phyloP scores from a whole-genome alignment of 1,284 basidiomycete genomes.

The Cutaneotrichosporon cavernicola region DNA sequence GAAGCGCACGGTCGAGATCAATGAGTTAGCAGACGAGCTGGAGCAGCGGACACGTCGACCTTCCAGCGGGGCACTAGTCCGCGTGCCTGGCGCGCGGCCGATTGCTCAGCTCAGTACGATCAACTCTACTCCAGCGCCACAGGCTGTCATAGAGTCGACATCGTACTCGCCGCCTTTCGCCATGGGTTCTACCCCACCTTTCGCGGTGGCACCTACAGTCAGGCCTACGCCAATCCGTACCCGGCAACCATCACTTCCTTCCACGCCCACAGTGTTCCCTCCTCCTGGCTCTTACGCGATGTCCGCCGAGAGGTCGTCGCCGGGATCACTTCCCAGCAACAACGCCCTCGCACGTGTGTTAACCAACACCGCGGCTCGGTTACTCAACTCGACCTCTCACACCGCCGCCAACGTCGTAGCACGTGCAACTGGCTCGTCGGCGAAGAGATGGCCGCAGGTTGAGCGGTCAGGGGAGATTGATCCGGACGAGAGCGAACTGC shows the following conservation, averaged over 20 bases:
- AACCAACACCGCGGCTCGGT: slow-evolving; percentile 82
- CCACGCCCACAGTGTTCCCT: slow-evolving; percentile 41
- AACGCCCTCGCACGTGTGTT: slow-evolving; percentile 82
- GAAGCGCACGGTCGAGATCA: slow-evolving; percentile 60
- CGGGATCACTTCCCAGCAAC: slow-evolving; percentile 38
- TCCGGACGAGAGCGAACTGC: slow-evolving; percentile 74
- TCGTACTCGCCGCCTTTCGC: slow-evolving; percentile 55
- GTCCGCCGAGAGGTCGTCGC: slow-evolving; percentile 34
- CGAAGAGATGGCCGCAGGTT: slow-evolving; percentile 38
- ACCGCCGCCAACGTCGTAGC: slow-evolving; percentile 45
- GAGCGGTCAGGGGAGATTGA: slow-evolving; percentile 55
- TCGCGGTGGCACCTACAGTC: slow-evolving; percentile 39
- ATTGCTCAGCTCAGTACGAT: slow-evolving; percentile 33
- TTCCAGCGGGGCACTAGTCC: slow-evolving; percentile 29
- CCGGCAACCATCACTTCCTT: slow-evolving; percentile 40
- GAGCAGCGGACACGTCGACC: slow-evolving; percentile 11
- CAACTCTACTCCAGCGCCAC: slow-evolving; percentile 16
- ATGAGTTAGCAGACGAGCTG: slow-evolving; percentile 56
- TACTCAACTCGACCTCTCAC: slow-evolving; percentile 67
- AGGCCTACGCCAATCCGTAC: slow-evolving; percentile 24
- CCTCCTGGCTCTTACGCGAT: slow-evolving; percentile 29
- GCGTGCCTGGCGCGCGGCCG: slow-evolving; percentile 8
- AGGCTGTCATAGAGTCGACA: slow-evolving; percentile 30
- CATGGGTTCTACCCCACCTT: slow-evolving; percentile 52
- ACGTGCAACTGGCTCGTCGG: slow-evolving; percentile 38